Evolutionary conservation across 2,329 filamentous ascomycete species (phyloP).

Genomic region (Apiospora marii): DNA sequence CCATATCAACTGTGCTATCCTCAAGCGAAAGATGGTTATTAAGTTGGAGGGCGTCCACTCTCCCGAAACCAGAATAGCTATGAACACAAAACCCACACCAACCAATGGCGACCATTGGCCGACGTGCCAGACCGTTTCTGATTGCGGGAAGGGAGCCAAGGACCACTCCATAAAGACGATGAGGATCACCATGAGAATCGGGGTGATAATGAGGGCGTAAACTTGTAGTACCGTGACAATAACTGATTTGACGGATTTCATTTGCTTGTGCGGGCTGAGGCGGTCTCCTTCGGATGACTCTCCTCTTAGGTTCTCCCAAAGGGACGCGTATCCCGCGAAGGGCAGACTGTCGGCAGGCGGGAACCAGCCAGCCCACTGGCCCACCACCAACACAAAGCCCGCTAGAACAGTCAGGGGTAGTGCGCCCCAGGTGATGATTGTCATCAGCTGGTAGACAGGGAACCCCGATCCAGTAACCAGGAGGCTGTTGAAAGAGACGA

Average conservation of each 20-base stretch:
- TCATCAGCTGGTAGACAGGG: not conserved
- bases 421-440: not conserved
- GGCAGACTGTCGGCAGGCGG: not conserved
- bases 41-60: too few species aligned
- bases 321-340: not conserved
- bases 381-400: not conserved
- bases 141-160: too few species aligned
- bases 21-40: too few species aligned
- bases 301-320: not conserved
- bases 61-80: too few species aligned
- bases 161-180: constrained; percentile 26
- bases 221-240: not conserved
- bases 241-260: not conserved
- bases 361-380: not conserved
- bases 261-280: too few species aligned
- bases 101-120: too few species aligned
- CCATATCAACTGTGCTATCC: too few species aligned
- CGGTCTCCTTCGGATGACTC: not conserved
- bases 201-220: not conserved
- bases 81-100: too few species aligned
- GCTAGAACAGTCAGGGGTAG: not conserved
- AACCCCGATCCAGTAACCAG: not conserved
- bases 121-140: too few species aligned
- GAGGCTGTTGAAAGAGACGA: not conserved
- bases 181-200: not conserved